Conservation (phyloP, 768 basidiomycete genomes). For the Boletus bicolor region DNA sequence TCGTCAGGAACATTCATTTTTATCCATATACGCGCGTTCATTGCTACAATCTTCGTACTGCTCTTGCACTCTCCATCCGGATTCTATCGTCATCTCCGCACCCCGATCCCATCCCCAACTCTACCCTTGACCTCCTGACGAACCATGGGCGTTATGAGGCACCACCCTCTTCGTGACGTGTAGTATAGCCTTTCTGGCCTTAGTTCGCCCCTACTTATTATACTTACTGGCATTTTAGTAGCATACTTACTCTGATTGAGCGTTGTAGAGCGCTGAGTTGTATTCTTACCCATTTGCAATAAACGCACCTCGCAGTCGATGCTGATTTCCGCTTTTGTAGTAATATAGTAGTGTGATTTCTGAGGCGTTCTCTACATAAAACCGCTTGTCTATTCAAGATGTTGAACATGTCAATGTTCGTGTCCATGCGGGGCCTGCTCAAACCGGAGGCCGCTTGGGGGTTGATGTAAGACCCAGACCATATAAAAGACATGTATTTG, state of each 20-base stretch:
- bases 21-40: constrained; percentile 26
- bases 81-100: constrained; percentile 18
- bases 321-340: constrained; percentile 5
- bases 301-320: constrained; percentile 16
- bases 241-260: constrained; percentile 29
- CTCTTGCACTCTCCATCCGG: constrained; percentile 24
- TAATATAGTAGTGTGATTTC: constrained; percentile 9
- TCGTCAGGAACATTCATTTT: constrained; percentile 27
- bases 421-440: constrained; percentile 77
- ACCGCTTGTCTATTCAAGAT: not conserved
- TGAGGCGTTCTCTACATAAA: constrained; percentile 12
- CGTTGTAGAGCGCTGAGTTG: constrained; percentile 33
- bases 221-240: constrained; percentile 34
- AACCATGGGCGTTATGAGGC: constrained; percentile 8
- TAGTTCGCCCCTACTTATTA: constrained; percentile 25
- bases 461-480: not conserved
- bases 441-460: constrained; percentile 77
- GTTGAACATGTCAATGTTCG: constrained; percentile 29
- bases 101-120: constrained; percentile 11
- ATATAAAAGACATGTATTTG: not conserved
- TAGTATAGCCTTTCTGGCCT: constrained; percentile 20
- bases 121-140: constrained; percentile 18
- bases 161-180: constrained; percentile 3
- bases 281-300: constrained; percentile 32
- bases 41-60: constrained; percentile 29